phyloP scores from a whole-genome alignment of 495 filamentous ascomycete species.

The Penicillium goetzii region DNA sequence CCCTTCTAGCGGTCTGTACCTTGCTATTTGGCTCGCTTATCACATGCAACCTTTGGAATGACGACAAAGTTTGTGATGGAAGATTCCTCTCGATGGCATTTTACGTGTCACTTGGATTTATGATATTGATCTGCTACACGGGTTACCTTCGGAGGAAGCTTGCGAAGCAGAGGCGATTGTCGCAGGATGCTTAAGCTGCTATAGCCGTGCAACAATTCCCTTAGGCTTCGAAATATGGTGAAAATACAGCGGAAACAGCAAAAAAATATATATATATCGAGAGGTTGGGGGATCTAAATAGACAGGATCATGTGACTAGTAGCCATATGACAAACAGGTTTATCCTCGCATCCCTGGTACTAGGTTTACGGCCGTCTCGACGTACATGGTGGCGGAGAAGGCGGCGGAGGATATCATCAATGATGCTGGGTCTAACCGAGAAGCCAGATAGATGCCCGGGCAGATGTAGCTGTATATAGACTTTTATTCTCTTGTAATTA shows the following conservation, averaged over 20 bases:
- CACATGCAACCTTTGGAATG: slow-evolving; percentile 8
- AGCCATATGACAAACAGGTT: too few relatives aligned
- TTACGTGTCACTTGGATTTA: not conserved
- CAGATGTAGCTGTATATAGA: not conserved
- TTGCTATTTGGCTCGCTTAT: slow-evolving; percentile 10
- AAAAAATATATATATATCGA: too few relatives aligned
- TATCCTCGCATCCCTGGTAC: slow-evolving; percentile 63
- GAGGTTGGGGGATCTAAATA: too few relatives aligned
- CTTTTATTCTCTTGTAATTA: not conserved
- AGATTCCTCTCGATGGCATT: not conserved
- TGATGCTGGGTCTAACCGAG: not conserved
- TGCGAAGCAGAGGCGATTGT: not conserved
- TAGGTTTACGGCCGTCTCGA: slow-evolving; percentile 59
- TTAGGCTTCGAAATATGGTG: too few relatives aligned
- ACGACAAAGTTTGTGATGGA: slow-evolving; percentile 11
- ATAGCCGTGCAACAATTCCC: too few relatives aligned
- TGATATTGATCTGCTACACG: not conserved
- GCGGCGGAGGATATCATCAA: slow-evolving; percentile 54
- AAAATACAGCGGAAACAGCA: too few relatives aligned
- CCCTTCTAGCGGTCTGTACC: not conserved
- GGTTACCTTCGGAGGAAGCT: not conserved
- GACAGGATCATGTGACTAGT: too few relatives aligned
- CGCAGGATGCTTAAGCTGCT: not conserved
- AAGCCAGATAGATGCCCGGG: not conserved
- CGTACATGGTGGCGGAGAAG: slow-evolving; percentile 67